Evolutionary conservation across 148 eudicot genomes (phyloP).

Genomic region (Hydrangea macrophylla): DNA sequence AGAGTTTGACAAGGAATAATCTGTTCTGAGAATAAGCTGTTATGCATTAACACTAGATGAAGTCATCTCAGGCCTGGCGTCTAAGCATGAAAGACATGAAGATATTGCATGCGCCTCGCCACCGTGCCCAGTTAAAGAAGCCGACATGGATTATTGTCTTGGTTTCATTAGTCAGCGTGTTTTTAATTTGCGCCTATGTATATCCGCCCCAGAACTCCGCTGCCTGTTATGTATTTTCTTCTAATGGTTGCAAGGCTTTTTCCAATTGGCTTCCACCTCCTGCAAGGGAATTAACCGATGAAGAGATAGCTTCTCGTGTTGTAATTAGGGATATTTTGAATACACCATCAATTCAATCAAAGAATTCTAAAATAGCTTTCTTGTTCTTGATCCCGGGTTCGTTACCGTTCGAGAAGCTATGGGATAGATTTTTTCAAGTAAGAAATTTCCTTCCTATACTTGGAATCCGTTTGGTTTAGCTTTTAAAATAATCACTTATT

Average conservation of each 20-base stretch:
- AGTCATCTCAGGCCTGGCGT: constrained; percentile 62
- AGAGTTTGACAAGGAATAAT: neutral
- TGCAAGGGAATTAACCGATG: constrained; percentile 65
- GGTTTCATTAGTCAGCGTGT: constrained; percentile 56
- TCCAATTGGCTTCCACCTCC: constrained; percentile 67
- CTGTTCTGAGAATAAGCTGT: constrained; percentile 7
- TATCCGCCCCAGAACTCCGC: constrained; percentile 67
- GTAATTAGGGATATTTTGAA: constrained; percentile 65
- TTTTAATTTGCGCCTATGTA: constrained; percentile 67
- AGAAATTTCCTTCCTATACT: constrained; percentile 7
- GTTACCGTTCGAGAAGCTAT: constrained; percentile 73
- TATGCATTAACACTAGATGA: constrained; percentile 40
- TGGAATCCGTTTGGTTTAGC: no score
- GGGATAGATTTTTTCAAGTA: constrained; percentile 89
- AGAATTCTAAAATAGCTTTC: constrained; percentile 70
- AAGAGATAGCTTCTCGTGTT: constrained; percentile 73
- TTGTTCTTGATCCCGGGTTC: constrained; percentile 73
- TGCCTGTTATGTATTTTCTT: constrained; percentile 69
- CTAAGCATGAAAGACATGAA: constrained; percentile 58
- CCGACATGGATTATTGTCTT: constrained; percentile 77
- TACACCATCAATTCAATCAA: constrained; percentile 35
- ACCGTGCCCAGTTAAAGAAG: constrained; percentile 57
- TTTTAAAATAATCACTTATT: no score
- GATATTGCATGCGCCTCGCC: constrained; percentile 57
- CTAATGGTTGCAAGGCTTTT: constrained; percentile 63